Conservation (phyloP, 2,329 filamentous ascomycete genomes). For the Alternaria longipes region DNA sequence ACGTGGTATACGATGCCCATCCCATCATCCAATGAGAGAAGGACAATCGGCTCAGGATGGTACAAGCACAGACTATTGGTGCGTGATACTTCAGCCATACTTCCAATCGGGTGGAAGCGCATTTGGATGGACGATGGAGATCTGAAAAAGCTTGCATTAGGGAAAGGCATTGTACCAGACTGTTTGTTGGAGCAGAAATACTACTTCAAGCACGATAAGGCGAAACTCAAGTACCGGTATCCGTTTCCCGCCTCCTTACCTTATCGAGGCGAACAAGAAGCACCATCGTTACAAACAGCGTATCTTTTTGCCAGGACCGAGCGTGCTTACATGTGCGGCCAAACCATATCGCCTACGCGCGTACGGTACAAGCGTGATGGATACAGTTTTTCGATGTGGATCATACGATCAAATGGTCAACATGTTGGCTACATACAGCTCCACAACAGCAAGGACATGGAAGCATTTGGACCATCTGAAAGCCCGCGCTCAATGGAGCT, state of each 20-base stretch:
- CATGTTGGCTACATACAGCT: not conserved
- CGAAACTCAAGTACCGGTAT: not conserved
- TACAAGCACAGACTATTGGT: not conserved
- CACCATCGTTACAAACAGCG: not conserved
- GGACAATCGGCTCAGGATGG: not conserved
- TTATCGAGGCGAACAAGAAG: not conserved
- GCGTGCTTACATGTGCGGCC: not conserved
- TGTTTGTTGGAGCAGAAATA: not conserved
- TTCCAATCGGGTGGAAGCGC: not conserved
- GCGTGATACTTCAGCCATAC: not conserved
- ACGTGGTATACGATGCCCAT: not conserved
- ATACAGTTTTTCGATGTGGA: too few species aligned
- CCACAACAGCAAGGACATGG: not conserved
- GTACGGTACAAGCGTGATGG: too few species aligned
- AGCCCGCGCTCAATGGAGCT: not conserved
- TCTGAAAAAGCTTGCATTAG: not conserved
- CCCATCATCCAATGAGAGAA: not conserved
- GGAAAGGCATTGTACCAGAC: not conserved
- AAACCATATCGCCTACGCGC: not conserved
- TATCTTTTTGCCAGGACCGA: not conserved
- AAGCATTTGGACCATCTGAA: accelerated
- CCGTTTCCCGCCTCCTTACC: not conserved
- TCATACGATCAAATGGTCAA: not conserved
- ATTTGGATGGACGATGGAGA: too few species aligned
- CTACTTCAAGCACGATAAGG: not conserved